A percentile compares a stretch with the other conserved stretches of the same genome.
phyloP scores from a whole-genome alignment of 495 filamentous ascomycete genomes.

The Amniculicola lignicola region DNA sequence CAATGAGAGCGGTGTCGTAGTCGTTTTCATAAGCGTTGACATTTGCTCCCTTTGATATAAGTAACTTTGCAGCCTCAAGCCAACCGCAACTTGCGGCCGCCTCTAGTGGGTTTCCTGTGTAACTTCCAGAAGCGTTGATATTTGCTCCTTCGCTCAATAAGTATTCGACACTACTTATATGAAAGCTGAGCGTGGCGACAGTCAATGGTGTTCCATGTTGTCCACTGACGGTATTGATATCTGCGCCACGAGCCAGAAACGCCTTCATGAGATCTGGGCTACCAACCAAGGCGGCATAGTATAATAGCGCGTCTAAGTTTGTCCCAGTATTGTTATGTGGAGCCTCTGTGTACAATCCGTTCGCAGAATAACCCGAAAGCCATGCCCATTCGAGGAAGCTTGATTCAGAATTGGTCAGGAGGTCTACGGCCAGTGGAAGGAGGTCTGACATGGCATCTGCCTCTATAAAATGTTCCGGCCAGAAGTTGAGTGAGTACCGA shows the following conservation, averaged over 20 bases:
- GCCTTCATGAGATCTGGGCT: not conserved
- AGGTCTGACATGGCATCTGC: not conserved
- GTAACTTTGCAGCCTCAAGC: not conserved
- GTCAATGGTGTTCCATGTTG: conserved; percentile 3
- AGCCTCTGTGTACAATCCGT: conserved; percentile 4
- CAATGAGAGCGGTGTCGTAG: not conserved
- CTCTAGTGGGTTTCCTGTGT: conserved; percentile 2
- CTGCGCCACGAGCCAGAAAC: not conserved
- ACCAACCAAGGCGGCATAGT: conserved; percentile 1
- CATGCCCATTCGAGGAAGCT: conserved; percentile 3
- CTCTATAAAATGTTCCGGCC: conserved; percentile 3
- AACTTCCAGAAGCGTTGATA: not conserved
- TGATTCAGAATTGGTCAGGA: not conserved
- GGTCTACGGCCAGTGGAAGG: not conserved
- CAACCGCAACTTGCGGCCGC: not conserved
- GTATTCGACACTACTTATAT: not conserved
- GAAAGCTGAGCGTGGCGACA: not conserved
- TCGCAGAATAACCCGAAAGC: not conserved
- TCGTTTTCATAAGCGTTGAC: not conserved
- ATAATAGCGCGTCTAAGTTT: not conserved
- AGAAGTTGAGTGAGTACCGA: not conserved
- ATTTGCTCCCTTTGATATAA: conserved; percentile 1
- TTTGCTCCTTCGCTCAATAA: conserved; percentile 2
- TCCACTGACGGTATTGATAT: not conserved
- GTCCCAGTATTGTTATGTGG: not conserved